Conservation (phyloP, 1,284 basidiomycete genomes). For the Schizopora paradoxa region DNA sequence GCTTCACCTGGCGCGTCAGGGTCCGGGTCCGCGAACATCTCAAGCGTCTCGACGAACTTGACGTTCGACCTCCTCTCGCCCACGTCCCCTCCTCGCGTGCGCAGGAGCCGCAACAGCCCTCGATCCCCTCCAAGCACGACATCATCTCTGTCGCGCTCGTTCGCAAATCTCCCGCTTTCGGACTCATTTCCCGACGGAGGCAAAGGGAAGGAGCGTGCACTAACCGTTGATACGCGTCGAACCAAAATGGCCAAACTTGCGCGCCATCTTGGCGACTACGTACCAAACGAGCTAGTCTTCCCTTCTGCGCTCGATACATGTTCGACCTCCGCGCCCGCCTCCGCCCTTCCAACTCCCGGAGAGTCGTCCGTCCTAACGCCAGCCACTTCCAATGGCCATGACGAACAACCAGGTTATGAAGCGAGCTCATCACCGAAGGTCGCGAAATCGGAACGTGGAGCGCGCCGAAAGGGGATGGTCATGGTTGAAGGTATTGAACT, state of each 20-base stretch:
- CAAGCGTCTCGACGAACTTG: slow-evolving; percentile 10
- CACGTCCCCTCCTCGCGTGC: slow-evolving; percentile 2
- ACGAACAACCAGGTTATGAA: not conserved
- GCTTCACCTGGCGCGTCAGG: too few species aligned
- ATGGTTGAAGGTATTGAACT: too few species aligned
- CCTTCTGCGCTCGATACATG: too few species aligned
- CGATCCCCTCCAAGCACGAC: not conserved
- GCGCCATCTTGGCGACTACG: slow-evolving; percentile 35
- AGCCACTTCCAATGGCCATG: slow-evolving; percentile 9
- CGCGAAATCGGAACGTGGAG: too few species aligned
- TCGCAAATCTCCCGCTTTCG: too few species aligned
- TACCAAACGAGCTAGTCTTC: slow-evolving; percentile 34
- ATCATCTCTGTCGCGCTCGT: not conserved
- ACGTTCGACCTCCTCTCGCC: slow-evolving; percentile 3
- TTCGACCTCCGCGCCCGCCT: slow-evolving; percentile 14
- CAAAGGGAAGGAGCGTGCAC: slow-evolving; percentile 1
- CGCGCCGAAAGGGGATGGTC: too few species aligned
- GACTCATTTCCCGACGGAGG: not conserved
- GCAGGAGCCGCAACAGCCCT: not conserved
- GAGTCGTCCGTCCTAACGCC: slow-evolving; percentile 2
- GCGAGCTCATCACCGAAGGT: not conserved
- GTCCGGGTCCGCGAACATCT: too few species aligned
- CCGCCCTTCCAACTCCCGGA: slow-evolving; percentile 1
- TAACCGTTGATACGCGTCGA: slow-evolving; percentile 25
- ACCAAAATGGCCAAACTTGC: slow-evolving; percentile 36